phyloP scores from a whole-genome alignment of 2,329 filamentous ascomycete genomes.

The Teratosphaeria gauchensis region DNA sequence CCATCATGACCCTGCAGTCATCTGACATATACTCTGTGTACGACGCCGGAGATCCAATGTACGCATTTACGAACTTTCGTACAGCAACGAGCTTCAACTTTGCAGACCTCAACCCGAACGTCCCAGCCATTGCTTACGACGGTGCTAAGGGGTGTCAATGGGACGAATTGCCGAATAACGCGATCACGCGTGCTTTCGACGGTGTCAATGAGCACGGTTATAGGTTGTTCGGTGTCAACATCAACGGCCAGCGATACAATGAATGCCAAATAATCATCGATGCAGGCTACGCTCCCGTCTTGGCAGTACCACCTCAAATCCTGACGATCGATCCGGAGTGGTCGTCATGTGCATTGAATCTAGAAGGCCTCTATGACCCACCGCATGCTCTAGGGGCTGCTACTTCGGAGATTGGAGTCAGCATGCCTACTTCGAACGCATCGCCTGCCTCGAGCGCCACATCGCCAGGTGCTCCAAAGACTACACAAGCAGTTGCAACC shows the following conservation, averaged over 20 bases:
- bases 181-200: no score
- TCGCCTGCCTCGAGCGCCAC: background rate
- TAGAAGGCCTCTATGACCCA: background rate
- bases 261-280: background rate
- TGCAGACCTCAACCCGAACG: background rate
- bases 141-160: background rate
- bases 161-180: no score
- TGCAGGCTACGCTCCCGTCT: background rate
- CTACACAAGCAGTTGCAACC: background rate
- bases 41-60: background rate
- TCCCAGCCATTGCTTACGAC: background rate
- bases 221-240: no score
- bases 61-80: background rate
- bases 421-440: background rate
- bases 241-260: no score
- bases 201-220: no score
- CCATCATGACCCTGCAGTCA: background rate
- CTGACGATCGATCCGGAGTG: background rate
- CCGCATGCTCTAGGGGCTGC: background rate
- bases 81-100: background rate
- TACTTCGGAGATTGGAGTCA: background rate
- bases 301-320: background rate
- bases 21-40: background rate
- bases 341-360: background rate
- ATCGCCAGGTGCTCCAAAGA: background rate